A percentile compares a stretch with the other conserved stretches of the same genome.
These are phyloP conservation scores for Colletotrichum filicis DNA, from an alignment of 2,329 filamentous ascomycete species.

Conservation along the genomic window DNA sequence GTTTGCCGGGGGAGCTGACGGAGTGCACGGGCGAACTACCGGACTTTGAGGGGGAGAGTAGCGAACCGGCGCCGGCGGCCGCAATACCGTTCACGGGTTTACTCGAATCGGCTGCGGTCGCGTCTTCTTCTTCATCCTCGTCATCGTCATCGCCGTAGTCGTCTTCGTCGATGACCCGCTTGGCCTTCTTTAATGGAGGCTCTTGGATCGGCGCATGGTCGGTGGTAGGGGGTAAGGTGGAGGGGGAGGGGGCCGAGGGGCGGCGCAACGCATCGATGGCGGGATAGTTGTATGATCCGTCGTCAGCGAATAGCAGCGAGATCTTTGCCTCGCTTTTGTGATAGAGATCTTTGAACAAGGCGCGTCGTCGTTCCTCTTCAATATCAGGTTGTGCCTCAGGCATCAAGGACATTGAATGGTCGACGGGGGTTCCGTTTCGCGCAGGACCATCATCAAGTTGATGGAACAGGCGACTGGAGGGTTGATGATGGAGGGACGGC, in stretches of 20 bases:
- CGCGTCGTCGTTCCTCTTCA: slow-evolving; percentile 77
- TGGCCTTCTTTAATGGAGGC: slow-evolving; percentile 77
- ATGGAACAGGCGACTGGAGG: slow-evolving; percentile 62
- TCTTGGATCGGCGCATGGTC: slow-evolving; percentile 69
- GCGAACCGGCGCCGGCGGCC: slow-evolving; percentile 64
- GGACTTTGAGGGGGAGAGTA: slow-evolving; percentile 77
- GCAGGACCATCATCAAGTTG: slow-evolving; percentile 69
- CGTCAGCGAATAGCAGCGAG: slow-evolving; percentile 75
- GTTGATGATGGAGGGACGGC: slow-evolving; percentile 61
- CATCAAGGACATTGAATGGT: slow-evolving; percentile 62
- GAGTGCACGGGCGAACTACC: slow-evolving; percentile 74
- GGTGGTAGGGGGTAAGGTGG: slow-evolving; percentile 64
- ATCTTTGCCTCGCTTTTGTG: slow-evolving; percentile 81
- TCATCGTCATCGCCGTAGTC: slow-evolving; percentile 90
- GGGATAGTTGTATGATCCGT: slow-evolving; percentile 62
- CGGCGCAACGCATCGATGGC: slow-evolving; percentile 65
- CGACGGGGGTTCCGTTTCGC: slow-evolving; percentile 62
- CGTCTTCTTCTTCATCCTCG: slow-evolving; percentile 76
- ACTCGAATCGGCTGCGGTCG: slow-evolving; percentile 67
- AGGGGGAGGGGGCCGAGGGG: slow-evolving; percentile 50
- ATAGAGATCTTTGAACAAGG: slow-evolving; percentile 82
- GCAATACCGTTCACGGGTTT: slow-evolving; percentile 62
- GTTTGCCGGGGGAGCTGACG: slow-evolving; percentile 69
- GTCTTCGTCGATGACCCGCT: slow-evolving; percentile 83
- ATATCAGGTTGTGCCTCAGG: slow-evolving; percentile 70